A percentile compares a stretch with the other conserved stretches of the same genome.
Evolutionary conservation across 352 stramenopile species (phyloP).

Genomic region (Pythium biforme): DNA sequence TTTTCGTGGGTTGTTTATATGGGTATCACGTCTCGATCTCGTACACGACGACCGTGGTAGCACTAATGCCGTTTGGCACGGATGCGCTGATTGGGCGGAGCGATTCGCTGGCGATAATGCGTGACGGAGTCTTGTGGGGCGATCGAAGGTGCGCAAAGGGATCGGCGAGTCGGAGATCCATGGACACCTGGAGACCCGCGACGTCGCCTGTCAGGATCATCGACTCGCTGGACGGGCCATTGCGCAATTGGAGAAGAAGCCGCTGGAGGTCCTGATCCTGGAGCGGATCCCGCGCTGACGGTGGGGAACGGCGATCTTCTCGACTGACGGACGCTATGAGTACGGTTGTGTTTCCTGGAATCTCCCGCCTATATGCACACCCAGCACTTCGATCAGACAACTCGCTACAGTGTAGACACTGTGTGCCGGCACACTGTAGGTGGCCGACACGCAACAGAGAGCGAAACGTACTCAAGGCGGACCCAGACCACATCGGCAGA

Average conservation of each 20-base stretch:
- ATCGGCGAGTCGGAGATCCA: not conserved
- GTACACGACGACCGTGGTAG: not conserved
- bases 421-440: too few species aligned
- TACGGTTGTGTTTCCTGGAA: too few species aligned
- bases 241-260: not conserved
- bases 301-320: too few species aligned
- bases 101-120: not conserved
- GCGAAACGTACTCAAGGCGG: not conserved
- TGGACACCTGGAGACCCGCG: not conserved
- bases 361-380: too few species aligned
- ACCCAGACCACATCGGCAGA: not conserved
- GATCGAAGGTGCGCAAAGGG: not conserved
- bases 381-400: too few species aligned
- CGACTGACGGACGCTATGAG: too few species aligned
- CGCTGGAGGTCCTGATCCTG: not conserved
- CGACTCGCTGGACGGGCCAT: not conserved
- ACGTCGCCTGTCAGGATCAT: slow-evolving; percentile 1
- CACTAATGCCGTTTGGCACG: not conserved
- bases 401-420: too few species aligned
- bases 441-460: too few species aligned
- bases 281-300: too few species aligned
- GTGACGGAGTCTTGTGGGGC: not conserved
- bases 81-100: not conserved
- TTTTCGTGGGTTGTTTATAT: too few species aligned
- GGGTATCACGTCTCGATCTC: not conserved